Base-by-base conservation (phyloP, 768 basidiomycete species). In the Phylloporus arenicola region DNA sequence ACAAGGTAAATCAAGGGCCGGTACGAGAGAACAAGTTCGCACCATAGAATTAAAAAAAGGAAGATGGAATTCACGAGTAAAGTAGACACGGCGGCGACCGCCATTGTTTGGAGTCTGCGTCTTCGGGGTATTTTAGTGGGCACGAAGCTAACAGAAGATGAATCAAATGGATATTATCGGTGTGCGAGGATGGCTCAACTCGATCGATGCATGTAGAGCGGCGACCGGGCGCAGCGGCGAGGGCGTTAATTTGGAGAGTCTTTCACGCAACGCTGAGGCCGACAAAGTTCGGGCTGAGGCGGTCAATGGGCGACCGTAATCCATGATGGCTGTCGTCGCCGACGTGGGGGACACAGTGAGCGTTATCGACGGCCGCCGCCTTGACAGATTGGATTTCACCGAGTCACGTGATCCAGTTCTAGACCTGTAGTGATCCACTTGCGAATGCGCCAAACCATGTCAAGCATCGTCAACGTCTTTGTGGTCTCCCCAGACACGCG, bases 41-140 rank as follows among this genome's bases (percentile, higher is more conserved):
- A 93, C 94, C 88, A 86, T 40, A 93, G 75, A n/a, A 88, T 63
- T 30, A 95, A 73, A 72, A 92, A 96, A 38, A 79, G 45, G 57
- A 78, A 78, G 13, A 80, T 66, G 17, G 78, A 77, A 49, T 86
- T 74, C 3, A 88, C 77, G 46, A 96, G 82, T 66, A 84, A 71
- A n/a, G 86, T 80, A 25, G 89, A 88, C 92, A 90, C 95, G 45
- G 83, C 56, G 14, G 93, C 89, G 41, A 98, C 95, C 0, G 81
- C 86, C 55, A 92, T 73, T 58, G 89, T 97, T 72, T 98, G 94
- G 51, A 95, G 66, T 59, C 93, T 75, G 57, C 93, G 78, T 68
- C 86, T 86, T 53, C 84, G 78, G 14, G 94, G 94, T 60, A 97
- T 86, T 61, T 81, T 80, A 8, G 90, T 79, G 0, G 93, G 93